A percentile compares a stretch with the other conserved stretches of the same genome.
phyloP scores from a whole-genome alignment of 2,329 filamentous ascomycete genomes.

The Acarospora socialis region DNA sequence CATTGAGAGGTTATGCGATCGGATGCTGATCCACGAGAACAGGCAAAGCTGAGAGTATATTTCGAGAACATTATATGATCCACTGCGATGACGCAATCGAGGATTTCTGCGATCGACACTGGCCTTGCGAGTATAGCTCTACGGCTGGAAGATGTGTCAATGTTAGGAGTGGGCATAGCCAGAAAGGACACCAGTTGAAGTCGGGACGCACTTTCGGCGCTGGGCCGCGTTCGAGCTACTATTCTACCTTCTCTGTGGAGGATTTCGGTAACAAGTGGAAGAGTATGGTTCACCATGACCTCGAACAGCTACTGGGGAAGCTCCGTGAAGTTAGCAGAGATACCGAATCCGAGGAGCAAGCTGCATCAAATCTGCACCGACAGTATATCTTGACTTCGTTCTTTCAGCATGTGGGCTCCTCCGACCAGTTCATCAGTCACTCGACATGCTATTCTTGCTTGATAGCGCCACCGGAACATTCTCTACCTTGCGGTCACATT shows the following conservation, averaged over 20 bases:
- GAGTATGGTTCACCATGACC: conserved; percentile 16
- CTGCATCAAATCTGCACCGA: conserved; percentile 18
- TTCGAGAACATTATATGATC: conserved; percentile 27
- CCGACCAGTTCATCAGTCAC: conserved; percentile 24
- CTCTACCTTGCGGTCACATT: conserved; percentile 33
- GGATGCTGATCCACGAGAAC: background rate
- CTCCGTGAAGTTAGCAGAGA: conserved; percentile 17
- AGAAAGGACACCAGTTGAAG: conserved; percentile 32
- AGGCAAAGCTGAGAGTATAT: conserved; percentile 24
- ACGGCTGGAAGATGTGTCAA: conserved; percentile 24
- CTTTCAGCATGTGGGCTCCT: conserved; percentile 18
- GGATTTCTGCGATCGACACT: conserved; percentile 32
- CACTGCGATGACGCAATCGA: conserved; percentile 30
- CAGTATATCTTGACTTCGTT: conserved; percentile 19
- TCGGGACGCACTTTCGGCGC: conserved; percentile 29
- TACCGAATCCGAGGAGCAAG: conserved; percentile 17
- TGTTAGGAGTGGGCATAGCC: conserved; percentile 22
- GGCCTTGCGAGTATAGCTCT: conserved; percentile 30
- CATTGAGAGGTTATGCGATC: background rate
- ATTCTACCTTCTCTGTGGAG: conserved; percentile 23
- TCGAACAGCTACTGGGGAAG: conserved; percentile 14
- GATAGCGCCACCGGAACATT: conserved; percentile 28
- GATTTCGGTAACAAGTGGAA: conserved; percentile 17
- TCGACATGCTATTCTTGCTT: conserved; percentile 35
- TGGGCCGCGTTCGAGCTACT: conserved; percentile 29